Conservation (phyloP, 2,329 filamentous ascomycete genomes). For the Arthrocladium fulminans region DNA sequence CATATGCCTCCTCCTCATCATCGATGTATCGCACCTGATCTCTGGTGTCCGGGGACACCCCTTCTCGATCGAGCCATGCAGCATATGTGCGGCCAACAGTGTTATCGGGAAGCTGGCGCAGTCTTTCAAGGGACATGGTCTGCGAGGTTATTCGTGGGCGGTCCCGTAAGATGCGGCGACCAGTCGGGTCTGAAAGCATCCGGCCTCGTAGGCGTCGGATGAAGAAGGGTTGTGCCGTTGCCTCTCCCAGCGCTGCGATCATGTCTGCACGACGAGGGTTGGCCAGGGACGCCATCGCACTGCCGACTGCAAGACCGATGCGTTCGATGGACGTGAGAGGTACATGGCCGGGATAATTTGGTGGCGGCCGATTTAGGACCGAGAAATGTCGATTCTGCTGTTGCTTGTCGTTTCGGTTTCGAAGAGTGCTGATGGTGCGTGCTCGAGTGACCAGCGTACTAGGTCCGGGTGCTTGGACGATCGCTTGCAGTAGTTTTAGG, state of each 20-base stretch:
- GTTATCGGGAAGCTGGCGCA: conserved; percentile 63
- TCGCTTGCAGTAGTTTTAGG: conserved; percentile 3
- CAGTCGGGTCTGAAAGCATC: conserved; percentile 78
- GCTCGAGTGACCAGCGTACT: background rate
- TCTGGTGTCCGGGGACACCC: conserved; percentile 85
- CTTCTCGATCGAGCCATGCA: conserved; percentile 86
- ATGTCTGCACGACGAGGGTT: conserved; percentile 80
- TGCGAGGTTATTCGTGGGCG: conserved; percentile 77
- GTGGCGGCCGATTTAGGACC: conserved; percentile 70
- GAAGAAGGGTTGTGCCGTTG: conserved; percentile 90
- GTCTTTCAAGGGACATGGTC: conserved; percentile 56
- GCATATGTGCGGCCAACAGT: conserved; percentile 77
- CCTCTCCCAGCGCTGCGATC: conserved; percentile 87
- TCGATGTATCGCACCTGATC: conserved; percentile 80
- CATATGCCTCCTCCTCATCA: conserved; percentile 91
- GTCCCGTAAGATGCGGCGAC: conserved; percentile 82
- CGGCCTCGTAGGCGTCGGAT: conserved; percentile 82
- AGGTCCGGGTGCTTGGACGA: background rate
- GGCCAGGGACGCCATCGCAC: conserved; percentile 51
- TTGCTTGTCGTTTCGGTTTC: conserved; percentile 1
- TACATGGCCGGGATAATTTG: conserved; percentile 87
- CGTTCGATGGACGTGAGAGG: conserved; percentile 74
- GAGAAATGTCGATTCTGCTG: conserved; percentile 54
- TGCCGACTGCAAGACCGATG: conserved; percentile 56
- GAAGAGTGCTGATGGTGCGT: background rate